Evolutionary conservation across 768 basidiomycete species (phyloP).

Genomic region (Xerocomus spinulosus): DNA sequence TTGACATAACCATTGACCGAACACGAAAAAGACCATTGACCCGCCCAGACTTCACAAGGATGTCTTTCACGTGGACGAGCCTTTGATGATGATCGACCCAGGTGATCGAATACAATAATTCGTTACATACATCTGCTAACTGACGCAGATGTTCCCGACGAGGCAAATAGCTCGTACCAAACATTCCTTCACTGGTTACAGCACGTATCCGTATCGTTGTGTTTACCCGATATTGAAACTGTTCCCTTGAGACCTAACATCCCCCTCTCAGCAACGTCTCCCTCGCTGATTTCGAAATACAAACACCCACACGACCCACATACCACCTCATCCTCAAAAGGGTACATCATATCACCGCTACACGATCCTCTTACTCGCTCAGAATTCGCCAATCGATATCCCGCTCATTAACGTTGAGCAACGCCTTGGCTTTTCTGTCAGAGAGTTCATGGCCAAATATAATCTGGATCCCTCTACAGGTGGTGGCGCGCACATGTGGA

Average conservation of each 20-base stretch:
- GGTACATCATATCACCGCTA: constrained; percentile 93
- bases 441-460: constrained; percentile 56
- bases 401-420: constrained; percentile 42
- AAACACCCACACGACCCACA: constrained; percentile 64
- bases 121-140: constrained; percentile 7
- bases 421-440: constrained; percentile 61
- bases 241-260: constrained; percentile 69
- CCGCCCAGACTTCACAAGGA: constrained; percentile 67
- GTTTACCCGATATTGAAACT: neutral
- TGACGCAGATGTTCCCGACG: constrained; percentile 76
- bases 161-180: constrained; percentile 56
- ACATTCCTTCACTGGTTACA: constrained; percentile 84
- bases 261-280: constrained; percentile 58
- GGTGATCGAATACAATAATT: constrained; percentile 44
- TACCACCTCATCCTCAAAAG: constrained; percentile 88
- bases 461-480: constrained; percentile 50
- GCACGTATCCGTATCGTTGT: constrained; percentile 37
- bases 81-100: constrained; percentile 83
- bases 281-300: constrained; percentile 37
- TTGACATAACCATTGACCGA: neutral
- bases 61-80: constrained; percentile 75
- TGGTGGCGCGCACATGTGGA: constrained; percentile 81
- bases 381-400: constrained; percentile 46
- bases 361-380: constrained; percentile 68
- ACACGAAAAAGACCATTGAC: constrained; percentile 47